Base-by-base conservation (phyloP, 768 basidiomycete species). In the Hypholoma fasciculare region DNA sequence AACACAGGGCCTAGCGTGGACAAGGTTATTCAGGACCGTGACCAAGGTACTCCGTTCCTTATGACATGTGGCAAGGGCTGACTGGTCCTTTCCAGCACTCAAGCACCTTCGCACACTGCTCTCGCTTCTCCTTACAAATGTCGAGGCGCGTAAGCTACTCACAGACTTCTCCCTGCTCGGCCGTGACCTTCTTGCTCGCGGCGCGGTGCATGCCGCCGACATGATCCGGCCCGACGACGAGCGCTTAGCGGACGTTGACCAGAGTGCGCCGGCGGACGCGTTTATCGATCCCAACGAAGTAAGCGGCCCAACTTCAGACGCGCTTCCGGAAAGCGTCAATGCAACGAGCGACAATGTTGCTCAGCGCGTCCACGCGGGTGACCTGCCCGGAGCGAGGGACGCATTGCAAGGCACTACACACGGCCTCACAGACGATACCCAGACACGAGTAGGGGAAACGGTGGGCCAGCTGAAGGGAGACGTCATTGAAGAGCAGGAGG, bases 111-210 rank as follows among this genome's bases (percentile, higher is more conserved):
- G 95, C 62, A 95, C 94, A 0, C 83, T 99, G 49, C 79, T 92
- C 59, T 84, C 84, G 44, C 88, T 98, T 65, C 78, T 98, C 66
- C 79, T 94, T 61, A 96, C 96, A 69, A 99, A 99, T 76, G 88
- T 91, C 0, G 92, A 96, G 75, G 89, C 90, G 27, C 89, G 94
- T 66, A 96, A 97, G 70, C 86, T 97, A 23, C 73, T 96, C 52
- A 82, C 85, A 1, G 92, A 94, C 72, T 87, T 90, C 61, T 82
- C 84, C 8, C 70, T 88, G 56, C 86, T 93, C 50, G 90, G 91
- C 0, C 89, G 93, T 43, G 94, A 96, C 70, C 78, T 97, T 54
- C 85, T 96, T 61, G 85, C 92, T 4, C 87, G 83, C 44, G 83
- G 82, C 17, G 87, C 91, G 0, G 71, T 78, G 63, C 89, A 93